A percentile compares a stretch with the other conserved stretches of the same genome.
Conservation (phyloP, 2,329 filamentous ascomycete genomes). For the Colletotrichum sojae region DNA sequence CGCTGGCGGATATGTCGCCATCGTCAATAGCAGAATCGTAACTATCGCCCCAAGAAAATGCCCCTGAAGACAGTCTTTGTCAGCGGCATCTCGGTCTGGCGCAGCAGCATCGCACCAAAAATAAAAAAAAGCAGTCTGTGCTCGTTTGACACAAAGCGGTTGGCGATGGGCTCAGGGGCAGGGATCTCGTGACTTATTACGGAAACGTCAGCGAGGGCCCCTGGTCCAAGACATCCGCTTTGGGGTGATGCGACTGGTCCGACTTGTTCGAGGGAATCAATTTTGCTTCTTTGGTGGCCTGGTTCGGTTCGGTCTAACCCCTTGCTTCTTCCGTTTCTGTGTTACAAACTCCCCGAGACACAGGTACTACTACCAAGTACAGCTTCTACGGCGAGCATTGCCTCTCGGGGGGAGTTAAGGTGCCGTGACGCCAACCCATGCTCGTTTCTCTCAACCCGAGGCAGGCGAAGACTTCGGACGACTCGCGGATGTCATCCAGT, state of each 20-base stretch:
- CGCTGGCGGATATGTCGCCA: conserved; percentile 1
- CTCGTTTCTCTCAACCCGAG: neutral
- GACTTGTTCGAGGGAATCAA: no score
- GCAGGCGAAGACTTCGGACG: neutral
- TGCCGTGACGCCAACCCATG: neutral
- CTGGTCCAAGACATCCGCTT: conserved; percentile 12
- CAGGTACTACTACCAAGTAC: neutral
- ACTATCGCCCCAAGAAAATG: neutral
- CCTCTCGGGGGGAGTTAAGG: conserved; percentile 1
- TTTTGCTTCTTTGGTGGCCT: conserved; percentile 7
- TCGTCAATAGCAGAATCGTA: neutral
- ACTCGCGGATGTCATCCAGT: neutral
- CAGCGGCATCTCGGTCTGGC: conserved; percentile 10
- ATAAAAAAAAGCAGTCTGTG: conserved; percentile 18
- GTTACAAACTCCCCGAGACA: neutral
- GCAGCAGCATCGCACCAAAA: neutral
- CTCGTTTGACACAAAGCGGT: conserved; percentile 31
- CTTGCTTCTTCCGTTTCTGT: conserved; percentile 14
- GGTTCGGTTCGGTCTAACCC: neutral
- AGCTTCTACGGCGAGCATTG: neutral
- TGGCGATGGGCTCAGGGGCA: neutral
- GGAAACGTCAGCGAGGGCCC: conserved; percentile 25
- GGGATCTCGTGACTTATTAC: conserved; percentile 6
- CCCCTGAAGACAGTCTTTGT: conserved; percentile 15
- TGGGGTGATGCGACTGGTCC: neutral